Evolutionary conservation across 2,329 filamentous ascomycete species (phyloP).

Genomic region (Penicillium freii): DNA sequence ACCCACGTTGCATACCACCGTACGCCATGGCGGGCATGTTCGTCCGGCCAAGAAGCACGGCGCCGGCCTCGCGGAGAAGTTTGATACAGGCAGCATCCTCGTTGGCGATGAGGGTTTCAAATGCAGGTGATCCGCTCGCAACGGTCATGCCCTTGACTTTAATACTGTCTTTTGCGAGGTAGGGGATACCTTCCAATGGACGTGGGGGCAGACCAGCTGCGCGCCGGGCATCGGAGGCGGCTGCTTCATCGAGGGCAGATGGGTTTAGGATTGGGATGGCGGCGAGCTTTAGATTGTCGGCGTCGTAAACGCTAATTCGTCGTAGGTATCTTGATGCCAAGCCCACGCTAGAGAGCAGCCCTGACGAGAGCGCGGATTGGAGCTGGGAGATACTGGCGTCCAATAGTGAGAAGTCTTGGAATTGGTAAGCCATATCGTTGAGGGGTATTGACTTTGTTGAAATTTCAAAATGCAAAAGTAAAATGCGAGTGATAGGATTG

Average conservation of each 20-base stretch:
- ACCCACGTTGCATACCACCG: constrained; percentile 57
- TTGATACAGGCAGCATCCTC: constrained; percentile 54
- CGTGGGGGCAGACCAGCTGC: constrained; percentile 37
- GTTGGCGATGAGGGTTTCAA: constrained; percentile 50
- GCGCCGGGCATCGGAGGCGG: constrained; percentile 48
- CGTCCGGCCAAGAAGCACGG: constrained; percentile 54
- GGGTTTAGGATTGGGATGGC: constrained; percentile 51
- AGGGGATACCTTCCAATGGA: constrained; percentile 57
- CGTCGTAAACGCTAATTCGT: constrained; percentile 51
- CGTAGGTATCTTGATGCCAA: constrained; percentile 48
- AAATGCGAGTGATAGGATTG: not conserved
- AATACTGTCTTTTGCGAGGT: constrained; percentile 59
- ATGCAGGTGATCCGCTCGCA: constrained; percentile 56
- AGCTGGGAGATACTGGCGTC: constrained; percentile 51
- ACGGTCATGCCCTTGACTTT: constrained; percentile 55
- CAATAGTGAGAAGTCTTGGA: constrained; percentile 35
- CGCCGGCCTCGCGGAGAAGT: constrained; percentile 50
- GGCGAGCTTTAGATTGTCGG: constrained; percentile 43
- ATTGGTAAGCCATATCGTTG: constrained; percentile 10
- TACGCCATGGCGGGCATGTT: constrained; percentile 62
- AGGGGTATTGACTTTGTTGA: not conserved
- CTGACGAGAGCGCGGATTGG: constrained; percentile 41
- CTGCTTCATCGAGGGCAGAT: constrained; percentile 48
- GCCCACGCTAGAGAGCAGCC: constrained; percentile 46
- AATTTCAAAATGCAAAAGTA: not conserved